A percentile compares a stretch with the other conserved stretches of the same genome.
Conservation (phyloP, 1,284 basidiomycete species). For the Sporisorium exsertum region DNA sequence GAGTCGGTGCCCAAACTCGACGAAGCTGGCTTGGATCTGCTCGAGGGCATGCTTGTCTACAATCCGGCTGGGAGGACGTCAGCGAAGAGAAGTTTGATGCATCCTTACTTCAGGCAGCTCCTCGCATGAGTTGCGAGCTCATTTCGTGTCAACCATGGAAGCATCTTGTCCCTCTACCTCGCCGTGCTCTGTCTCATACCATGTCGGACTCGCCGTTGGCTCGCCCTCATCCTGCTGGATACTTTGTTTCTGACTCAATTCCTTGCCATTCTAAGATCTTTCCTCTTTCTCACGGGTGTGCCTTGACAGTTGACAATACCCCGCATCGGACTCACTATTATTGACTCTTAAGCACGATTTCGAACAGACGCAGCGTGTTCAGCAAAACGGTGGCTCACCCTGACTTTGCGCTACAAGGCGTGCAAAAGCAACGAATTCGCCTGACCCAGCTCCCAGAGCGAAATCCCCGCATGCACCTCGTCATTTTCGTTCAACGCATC, state of each 20-base stretch:
- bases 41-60: slow-evolving; percentile 83
- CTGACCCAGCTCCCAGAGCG: slow-evolving; percentile 51
- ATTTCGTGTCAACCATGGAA: neutral
- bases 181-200: slow-evolving; percentile 15
- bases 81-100: slow-evolving; percentile 44
- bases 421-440: slow-evolving; percentile 23
- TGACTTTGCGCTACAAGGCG: slow-evolving; percentile 16
- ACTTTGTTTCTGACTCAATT: neutral
- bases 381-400: neutral
- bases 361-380: neutral
- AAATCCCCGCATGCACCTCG: slow-evolving; percentile 13
- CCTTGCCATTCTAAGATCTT: neutral
- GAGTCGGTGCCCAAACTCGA: slow-evolving; percentile 68
- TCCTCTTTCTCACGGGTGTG: neutral
- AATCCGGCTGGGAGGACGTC: slow-evolving; percentile 89
- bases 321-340: neutral
- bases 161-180: neutral
- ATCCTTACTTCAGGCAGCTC: slow-evolving; percentile 45
- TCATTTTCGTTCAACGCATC: slow-evolving; percentile 4
- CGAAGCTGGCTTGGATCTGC: slow-evolving; percentile 60
- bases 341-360: neutral
- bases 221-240: slow-evolving; percentile 2
- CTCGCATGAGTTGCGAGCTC: slow-evolving; percentile 17
- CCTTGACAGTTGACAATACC: no score
- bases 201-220: neutral